These are phyloP conservation scores for Gremmenia infestans DNA, from an alignment of 2,329 filamentous ascomycete species.

Conservation along the genomic window DNA sequence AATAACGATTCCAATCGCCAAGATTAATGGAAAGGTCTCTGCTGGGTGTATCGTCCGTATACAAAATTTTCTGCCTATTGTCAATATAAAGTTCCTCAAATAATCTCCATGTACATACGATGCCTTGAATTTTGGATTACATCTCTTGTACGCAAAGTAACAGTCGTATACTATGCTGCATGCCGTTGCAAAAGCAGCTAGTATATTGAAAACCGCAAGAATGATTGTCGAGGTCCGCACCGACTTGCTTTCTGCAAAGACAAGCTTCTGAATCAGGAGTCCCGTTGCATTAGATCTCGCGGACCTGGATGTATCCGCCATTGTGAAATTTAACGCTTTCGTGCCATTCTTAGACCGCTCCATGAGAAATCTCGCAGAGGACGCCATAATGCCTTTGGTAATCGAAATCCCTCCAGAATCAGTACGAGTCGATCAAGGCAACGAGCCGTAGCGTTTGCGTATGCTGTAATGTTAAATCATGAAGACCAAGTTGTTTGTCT, in stretches of 20 bases:
- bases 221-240: slow-evolving; percentile 58
- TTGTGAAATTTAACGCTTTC: slow-evolving; percentile 10
- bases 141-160: slow-evolving; percentile 31
- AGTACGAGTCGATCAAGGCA: slow-evolving; percentile 21
- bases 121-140: slow-evolving; percentile 29
- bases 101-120: slow-evolving; percentile 40
- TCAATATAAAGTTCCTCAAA: slow-evolving; percentile 27
- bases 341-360: slow-evolving; percentile 15
- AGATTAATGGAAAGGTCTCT: slow-evolving; percentile 46
- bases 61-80: slow-evolving; percentile 28
- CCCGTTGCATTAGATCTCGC: slow-evolving; percentile 11
- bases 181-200: slow-evolving; percentile 52
- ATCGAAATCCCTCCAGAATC: slow-evolving; percentile 13
- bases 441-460: slow-evolving; percentile 28
- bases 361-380: slow-evolving; percentile 23
- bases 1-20: slow-evolving; percentile 52
- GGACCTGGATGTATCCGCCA: not conserved
- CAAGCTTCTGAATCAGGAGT: slow-evolving; percentile 26
- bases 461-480: slow-evolving; percentile 29
- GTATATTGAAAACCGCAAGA: slow-evolving; percentile 55
- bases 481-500: slow-evolving; percentile 20
- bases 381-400: slow-evolving; percentile 16
- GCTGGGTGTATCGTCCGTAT: slow-evolving; percentile 32
- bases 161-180: slow-evolving; percentile 52
- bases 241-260: slow-evolving; percentile 41